Conservation (phyloP, 2,329 filamentous ascomycete genomes). For the Pyricularia grisea region DNA sequence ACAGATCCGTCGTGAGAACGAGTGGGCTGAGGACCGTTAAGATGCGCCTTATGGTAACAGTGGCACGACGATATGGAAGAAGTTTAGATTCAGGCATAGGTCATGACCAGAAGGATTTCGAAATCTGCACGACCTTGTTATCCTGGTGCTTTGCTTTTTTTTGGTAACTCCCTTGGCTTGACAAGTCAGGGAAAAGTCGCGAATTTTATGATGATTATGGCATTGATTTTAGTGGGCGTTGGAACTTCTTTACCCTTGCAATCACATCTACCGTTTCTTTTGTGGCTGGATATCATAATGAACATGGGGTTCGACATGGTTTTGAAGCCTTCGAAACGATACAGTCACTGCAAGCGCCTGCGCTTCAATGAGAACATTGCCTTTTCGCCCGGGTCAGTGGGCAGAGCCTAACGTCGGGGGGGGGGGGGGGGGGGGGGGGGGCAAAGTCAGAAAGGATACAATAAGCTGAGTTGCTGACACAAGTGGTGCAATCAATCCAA, state of each 20-base stretch:
- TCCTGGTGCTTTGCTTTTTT: background rate
- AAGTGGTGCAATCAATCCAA: background rate
- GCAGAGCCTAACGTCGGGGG: background rate
- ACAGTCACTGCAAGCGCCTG: background rate
- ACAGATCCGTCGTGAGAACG: slow-evolving; percentile 87
- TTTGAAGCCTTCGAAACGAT: background rate
- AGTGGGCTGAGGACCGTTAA: slow-evolving; percentile 81
- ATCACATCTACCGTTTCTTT: background rate
- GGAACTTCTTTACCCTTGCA: background rate
- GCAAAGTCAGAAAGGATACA: background rate
- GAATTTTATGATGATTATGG: background rate
- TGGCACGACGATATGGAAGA: background rate
- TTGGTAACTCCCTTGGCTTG: background rate
- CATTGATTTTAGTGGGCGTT: background rate
- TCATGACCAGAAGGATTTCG: background rate
- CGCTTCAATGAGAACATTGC: background rate
- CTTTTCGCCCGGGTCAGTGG: background rate
- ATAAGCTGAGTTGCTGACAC: background rate
- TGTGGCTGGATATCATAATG: background rate
- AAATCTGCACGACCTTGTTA: background rate
- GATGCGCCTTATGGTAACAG: background rate
- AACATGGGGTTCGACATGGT: background rate
- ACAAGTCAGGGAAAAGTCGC: background rate
- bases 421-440: no score
- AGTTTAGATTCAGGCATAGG: background rate